Evolutionary conservation across 768 basidiomycete genomes (phyloP), one percentile per base, ranked within the genome.

Genomic region (Boletus sp.): DNA sequence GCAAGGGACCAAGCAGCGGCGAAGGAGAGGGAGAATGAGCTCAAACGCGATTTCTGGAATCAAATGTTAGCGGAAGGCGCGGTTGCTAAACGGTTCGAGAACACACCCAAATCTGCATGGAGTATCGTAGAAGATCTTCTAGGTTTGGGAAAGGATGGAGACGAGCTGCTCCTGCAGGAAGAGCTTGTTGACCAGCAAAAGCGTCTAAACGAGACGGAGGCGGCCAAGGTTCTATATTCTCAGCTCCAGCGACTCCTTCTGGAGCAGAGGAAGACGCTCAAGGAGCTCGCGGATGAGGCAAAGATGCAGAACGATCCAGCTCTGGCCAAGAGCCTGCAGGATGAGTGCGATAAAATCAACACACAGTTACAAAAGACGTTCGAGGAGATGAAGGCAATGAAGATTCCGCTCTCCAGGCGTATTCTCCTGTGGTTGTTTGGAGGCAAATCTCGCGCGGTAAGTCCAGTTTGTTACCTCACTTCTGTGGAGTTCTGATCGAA

Each of bases 11-110:
- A 1, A 7, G 9, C 12, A 1, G 15, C 58, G 10, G 59, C 40
- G n/a, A 56, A 52, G 8, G 48, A 29, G 2, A 56, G 55, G 28
- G 73, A 76, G 46, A 8, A 17, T 0, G 57, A 76, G 45, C 68
- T 76, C 29, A 58, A 18, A 7, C 0, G 1, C 1, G 56, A 63
- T 0, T 77, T 71, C 52, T 79, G 65, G 65, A 5, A 5, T 1
- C 0, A 7, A 3, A 46, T 67, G 20, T 33, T 56, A 7, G 1
- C 15, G 0, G 53, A 17, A 37, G 59, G 57, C 1, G 66, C 65
- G 20, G 1, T 0, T 0, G 2, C 29, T 5, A 7, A 1, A 24
- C 48, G 17, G 47, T 65, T 68, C 3, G 0, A 51, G 10, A 59
- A 65, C 15, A 47, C 49, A 2, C 0, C 0, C 2, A 0, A 0